Evolutionary conservation across 192 early-diverging fungal species (phyloP).

Genomic region (Umbelopsis isabellina): DNA sequence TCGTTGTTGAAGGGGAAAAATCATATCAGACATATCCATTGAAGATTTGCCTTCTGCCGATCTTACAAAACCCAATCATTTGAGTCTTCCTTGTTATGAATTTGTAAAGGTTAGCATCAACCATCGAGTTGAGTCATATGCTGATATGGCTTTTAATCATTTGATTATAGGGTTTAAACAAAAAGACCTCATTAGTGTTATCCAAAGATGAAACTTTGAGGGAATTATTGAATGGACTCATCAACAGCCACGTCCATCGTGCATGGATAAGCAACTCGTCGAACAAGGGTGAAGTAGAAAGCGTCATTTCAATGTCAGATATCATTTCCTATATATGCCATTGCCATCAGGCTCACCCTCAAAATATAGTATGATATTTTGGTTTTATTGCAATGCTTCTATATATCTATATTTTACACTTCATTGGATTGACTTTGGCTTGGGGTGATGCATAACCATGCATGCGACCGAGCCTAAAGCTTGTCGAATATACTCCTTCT

Average conservation of each 20-base stretch:
- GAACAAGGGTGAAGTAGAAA: conserved; percentile 37
- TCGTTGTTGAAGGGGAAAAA: background rate
- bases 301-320: conserved; percentile 63
- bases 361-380: background rate
- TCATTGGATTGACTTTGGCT: background rate
- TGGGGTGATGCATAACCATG: conserved; percentile 38
- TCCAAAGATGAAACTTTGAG: conserved; percentile 35
- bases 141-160: background rate
- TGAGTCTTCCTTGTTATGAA: conserved; percentile 50
- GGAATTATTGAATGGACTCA: conserved; percentile 42
- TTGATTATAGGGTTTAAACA: conserved; percentile 2
- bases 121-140: background rate
- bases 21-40: conserved; percentile 39
- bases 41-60: conserved; percentile 57
- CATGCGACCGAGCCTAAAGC: conserved; percentile 78
- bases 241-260: conserved; percentile 54
- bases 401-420: conserved; percentile 15
- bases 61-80: conserved; percentile 42
- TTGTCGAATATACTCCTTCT: conserved; percentile 71
- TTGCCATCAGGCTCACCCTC: background rate
- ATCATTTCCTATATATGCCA: conserved; percentile 42
- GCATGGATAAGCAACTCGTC: conserved; percentile 56
- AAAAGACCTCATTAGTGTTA: background rate
- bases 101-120: conserved; percentile 50
- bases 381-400: background rate